Conservation (phyloP, 1,284 basidiomycete species). For the Naganishia sp. region DNA sequence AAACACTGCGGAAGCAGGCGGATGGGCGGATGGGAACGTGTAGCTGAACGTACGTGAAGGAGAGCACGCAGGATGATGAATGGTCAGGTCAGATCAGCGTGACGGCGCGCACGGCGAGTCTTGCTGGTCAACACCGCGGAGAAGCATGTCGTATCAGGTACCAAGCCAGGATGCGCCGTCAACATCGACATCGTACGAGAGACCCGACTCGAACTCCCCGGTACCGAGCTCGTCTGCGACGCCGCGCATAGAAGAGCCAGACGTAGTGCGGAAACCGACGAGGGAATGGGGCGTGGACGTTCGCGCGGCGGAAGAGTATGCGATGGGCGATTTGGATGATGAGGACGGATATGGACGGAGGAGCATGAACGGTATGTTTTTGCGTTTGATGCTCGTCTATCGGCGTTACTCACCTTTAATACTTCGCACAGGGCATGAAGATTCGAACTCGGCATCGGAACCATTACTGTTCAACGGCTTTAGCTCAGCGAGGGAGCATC, state of each 20-base stretch:
- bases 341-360: not conserved
- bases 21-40: too few species aligned
- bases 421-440: not conserved
- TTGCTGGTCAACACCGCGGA: too few species aligned
- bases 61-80: too few species aligned
- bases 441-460: conserved; percentile 4
- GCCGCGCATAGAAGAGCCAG: not conserved
- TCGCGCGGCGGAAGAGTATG: conserved; percentile 6
- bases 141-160: too few species aligned
- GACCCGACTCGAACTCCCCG: too few species aligned
- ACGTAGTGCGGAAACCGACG: not conserved
- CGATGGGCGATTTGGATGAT: conserved; percentile 12
- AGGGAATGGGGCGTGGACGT: not conserved
- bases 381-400: not conserved
- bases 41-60: too few species aligned
- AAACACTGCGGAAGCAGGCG: conserved; percentile 11
- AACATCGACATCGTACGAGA: too few species aligned
- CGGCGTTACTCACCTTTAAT: not conserved
- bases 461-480: conserved; percentile 22
- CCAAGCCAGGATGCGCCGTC: too few species aligned
- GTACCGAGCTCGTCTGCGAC: too few species aligned
- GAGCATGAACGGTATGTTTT: not conserved
- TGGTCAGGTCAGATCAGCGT: too few species aligned
- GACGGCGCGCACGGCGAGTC: too few species aligned
- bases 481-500: conserved; percentile 5